phyloP scores from a whole-genome alignment of 1,284 basidiomycete genomes.

The Cryptococcus deneoformans region DNA sequence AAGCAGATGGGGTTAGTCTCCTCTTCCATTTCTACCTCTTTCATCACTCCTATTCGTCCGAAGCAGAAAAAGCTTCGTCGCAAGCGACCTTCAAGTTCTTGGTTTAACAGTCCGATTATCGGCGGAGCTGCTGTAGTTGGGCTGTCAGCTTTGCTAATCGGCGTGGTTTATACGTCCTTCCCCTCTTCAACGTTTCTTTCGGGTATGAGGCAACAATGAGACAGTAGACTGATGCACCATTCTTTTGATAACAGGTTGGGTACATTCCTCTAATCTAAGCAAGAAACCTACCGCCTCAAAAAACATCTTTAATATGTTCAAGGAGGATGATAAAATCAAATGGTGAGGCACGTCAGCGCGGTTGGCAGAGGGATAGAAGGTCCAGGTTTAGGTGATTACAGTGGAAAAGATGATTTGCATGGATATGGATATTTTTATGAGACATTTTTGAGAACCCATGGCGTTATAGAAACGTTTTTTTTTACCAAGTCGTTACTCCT shows the following conservation, averaged over 20 bases:
- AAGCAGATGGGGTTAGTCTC: slow-evolving; percentile 51
- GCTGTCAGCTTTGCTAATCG: slow-evolving; percentile 43
- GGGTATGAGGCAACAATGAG: slow-evolving; percentile 1
- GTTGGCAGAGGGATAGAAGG: too few species aligned
- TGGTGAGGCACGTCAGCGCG: too few species aligned
- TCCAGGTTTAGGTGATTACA: too few species aligned
- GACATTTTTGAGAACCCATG: not conserved
- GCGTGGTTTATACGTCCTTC: slow-evolving; percentile 43
- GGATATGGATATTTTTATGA: slow-evolving; percentile 3
- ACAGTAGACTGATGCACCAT: slow-evolving; percentile 27
- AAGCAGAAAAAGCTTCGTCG: slow-evolving; percentile 7
- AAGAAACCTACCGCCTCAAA: not conserved
- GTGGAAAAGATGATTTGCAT: not conserved
- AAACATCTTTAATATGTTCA: not conserved
- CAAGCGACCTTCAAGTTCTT: slow-evolving; percentile 2
- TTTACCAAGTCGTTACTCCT: too few species aligned
- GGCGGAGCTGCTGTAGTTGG: slow-evolving; percentile 33
- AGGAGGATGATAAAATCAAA: too few species aligned
- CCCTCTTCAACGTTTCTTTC: slow-evolving; percentile 4
- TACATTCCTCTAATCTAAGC: slow-evolving; percentile 25
- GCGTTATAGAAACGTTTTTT: not conserved
- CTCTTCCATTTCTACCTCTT: slow-evolving; percentile 32
- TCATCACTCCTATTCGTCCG: slow-evolving; percentile 6
- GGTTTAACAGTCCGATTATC: slow-evolving; percentile 22
- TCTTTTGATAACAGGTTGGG: slow-evolving; percentile 27